These are phyloP conservation scores for Candida alai DNA, from an alignment of 805 yeast genomes.

Conservation along the genomic window DNA sequence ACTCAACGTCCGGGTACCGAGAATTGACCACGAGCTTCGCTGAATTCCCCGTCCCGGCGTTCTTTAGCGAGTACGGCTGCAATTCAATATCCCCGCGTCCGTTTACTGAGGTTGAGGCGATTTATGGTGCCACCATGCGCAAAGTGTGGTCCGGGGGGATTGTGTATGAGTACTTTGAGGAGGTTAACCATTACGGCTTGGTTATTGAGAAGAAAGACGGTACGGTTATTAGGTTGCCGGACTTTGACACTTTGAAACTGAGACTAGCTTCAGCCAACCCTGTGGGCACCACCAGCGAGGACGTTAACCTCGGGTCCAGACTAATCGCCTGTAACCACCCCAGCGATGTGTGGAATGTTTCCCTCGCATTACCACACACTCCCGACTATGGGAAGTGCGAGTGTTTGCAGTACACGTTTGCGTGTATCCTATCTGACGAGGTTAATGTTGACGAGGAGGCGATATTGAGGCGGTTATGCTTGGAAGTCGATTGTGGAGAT, in stretches of 20 bases:
- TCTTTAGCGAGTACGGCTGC: constrained; percentile 40
- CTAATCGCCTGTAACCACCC: constrained; percentile 3
- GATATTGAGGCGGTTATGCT: constrained; percentile 32
- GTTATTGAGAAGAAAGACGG: constrained; percentile 26
- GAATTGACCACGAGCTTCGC: constrained; percentile 29
- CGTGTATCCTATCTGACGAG: constrained; percentile 33
- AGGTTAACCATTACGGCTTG: constrained; percentile 33
- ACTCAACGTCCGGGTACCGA: constrained; percentile 33
- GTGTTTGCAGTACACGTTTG: constrained; percentile 37
- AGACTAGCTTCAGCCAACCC: constrained; percentile 21
- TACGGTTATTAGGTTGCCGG: constrained; percentile 21
- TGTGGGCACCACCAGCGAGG: constrained; percentile 11
- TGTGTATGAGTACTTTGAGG: constrained; percentile 35
- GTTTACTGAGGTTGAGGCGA: constrained; percentile 35
- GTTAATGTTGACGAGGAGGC: constrained; percentile 16
- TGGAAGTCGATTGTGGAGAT: constrained; percentile 35
- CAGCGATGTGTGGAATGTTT: constrained; percentile 10
- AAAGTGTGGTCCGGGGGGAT: constrained; percentile 39
- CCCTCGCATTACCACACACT: constrained; percentile 30
- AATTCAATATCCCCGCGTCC: constrained; percentile 33
- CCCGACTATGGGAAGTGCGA: constrained; percentile 44
- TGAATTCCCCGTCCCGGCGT: constrained; percentile 31
- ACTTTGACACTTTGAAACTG: constrained; percentile 26
- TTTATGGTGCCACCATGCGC: constrained; percentile 30
- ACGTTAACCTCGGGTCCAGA: not conserved